A percentile compares a stretch with the other conserved stretches of the same genome.
Evolutionary conservation across 768 basidiomycete genomes (phyloP).

Genomic region (Suillus brevipes): DNA sequence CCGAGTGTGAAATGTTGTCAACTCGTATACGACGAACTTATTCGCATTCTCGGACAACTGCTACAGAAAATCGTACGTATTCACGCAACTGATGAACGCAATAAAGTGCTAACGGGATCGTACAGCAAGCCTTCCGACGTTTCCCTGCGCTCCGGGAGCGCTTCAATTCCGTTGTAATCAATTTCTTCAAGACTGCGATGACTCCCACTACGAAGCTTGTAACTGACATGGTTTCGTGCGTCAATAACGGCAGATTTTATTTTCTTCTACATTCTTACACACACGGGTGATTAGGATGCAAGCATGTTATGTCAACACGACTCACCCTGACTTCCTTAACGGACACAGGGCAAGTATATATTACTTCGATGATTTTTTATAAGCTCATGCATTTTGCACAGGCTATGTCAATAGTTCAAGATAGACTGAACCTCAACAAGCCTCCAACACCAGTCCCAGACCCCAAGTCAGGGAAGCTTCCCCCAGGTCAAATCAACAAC

Average conservation of each 20-base stretch:
- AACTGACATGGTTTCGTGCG: slow-evolving; percentile 86
- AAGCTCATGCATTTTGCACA: slow-evolving; percentile 26
- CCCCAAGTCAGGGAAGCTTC: slow-evolving; percentile 66
- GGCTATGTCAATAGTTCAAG: slow-evolving; percentile 88
- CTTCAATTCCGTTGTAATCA: slow-evolving; percentile 94
- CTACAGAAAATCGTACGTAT: slow-evolving; percentile 80
- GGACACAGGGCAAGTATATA: slow-evolving; percentile 72
- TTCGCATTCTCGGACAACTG: slow-evolving; percentile 91
- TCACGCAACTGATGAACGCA: neutral
- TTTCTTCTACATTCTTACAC: slow-evolving; percentile 5
- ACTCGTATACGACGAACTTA: slow-evolving; percentile 95
- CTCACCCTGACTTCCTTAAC: slow-evolving; percentile 96
- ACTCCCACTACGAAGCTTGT: slow-evolving; percentile 93
- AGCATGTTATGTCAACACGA: slow-evolving; percentile 98
- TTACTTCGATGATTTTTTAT: slow-evolving; percentile 1
- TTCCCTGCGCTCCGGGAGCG: slow-evolving; percentile 96
- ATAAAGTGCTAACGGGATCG: slow-evolving; percentile 8
- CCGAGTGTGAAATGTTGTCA: slow-evolving; percentile 93
- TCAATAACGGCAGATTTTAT: slow-evolving; percentile 18
- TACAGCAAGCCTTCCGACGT: slow-evolving; percentile 91
- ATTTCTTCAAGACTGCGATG: slow-evolving; percentile 96
- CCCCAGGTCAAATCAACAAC: slow-evolving; percentile 76
- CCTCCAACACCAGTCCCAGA: slow-evolving; percentile 57
- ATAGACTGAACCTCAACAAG: slow-evolving; percentile 81
- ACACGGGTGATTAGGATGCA: slow-evolving; percentile 69